Conservation (phyloP, 345 rosid species). For the Aurinia saxatilis region DNA sequence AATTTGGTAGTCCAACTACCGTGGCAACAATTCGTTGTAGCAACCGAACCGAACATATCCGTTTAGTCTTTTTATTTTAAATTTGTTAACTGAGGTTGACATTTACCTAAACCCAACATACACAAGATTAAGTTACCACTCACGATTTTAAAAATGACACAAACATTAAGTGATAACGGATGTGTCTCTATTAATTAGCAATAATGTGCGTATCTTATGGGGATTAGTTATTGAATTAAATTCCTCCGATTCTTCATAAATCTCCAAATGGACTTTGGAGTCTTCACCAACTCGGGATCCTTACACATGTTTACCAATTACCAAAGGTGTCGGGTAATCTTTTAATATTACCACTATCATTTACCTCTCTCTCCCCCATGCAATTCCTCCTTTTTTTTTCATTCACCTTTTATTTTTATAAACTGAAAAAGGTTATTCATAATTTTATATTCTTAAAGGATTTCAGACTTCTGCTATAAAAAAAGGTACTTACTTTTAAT, state of each 20-base stretch:
- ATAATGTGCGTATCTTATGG: conserved; percentile 15
- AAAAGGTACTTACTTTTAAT: too few species aligned
- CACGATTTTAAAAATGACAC: not conserved
- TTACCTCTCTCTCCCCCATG: not conserved
- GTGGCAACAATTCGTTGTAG: not conserved
- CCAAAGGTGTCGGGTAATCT: not conserved
- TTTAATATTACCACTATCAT: not conserved
- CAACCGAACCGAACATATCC: not conserved
- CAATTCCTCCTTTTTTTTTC: conserved; percentile 3
- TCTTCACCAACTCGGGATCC: conserved; percentile 29
- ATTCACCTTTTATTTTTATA: not conserved
- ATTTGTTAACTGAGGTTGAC: not conserved
- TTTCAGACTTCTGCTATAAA: too few species aligned
- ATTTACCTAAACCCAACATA: conserved; percentile 13
- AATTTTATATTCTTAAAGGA: too few species aligned
- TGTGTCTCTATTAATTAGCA: not conserved
- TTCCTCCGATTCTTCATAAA: not conserved
- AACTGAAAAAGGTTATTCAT: too few species aligned
- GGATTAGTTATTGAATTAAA: conserved; percentile 19
- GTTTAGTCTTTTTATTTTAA: not conserved
- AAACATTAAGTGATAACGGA: not conserved
- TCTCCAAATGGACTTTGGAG: conserved; percentile 20
- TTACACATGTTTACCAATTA: conserved; percentile 24
- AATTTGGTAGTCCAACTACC: conserved; percentile 12
- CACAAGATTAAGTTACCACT: not conserved